These are phyloP conservation scores for Conticribra weissflogii DNA, from an alignment of 108 stramenopile genomes.

Conservation along the genomic window DNA sequence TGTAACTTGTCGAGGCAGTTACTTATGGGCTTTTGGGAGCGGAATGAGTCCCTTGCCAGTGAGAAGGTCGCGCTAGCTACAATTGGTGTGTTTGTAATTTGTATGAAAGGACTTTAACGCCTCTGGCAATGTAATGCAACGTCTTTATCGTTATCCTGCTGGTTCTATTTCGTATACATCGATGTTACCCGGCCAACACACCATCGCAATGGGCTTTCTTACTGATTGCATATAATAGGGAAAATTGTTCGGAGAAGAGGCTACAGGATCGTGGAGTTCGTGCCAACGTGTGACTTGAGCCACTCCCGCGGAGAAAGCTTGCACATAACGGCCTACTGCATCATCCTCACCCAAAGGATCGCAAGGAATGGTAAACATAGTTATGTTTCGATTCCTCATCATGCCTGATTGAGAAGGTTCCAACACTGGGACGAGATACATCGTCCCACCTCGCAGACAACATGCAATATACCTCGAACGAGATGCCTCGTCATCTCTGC, in stretches of 20 bases:
- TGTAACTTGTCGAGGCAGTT: too few species aligned
- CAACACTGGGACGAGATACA: slow-evolving; percentile 56
- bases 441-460: slow-evolving; percentile 69
- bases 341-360: slow-evolving; percentile 53
- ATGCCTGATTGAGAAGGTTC: not conserved
- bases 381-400: slow-evolving; percentile 4
- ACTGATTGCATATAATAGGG: too few species aligned
- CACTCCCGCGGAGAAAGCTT: slow-evolving; percentile 60
- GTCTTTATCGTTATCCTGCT: not conserved
- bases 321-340: slow-evolving; percentile 48
- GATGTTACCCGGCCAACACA: not conserved
- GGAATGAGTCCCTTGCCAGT: too few species aligned
- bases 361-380: slow-evolving; percentile 34
- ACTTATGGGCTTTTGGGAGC: too few species aligned
- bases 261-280: not conserved
- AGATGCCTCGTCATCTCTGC: not conserved
- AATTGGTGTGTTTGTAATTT: too few species aligned
- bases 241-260: not conserved
- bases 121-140: too few species aligned
- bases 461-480: slow-evolving; percentile 49
- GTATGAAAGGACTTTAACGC: too few species aligned
- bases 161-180: not conserved
- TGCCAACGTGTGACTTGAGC: slow-evolving; percentile 20
- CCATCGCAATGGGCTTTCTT: not conserved
- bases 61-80: too few species aligned